Evolutionary conservation across 2,329 filamentous ascomycete species (phyloP).

Genomic region (Trichoderma endophyticum): DNA sequence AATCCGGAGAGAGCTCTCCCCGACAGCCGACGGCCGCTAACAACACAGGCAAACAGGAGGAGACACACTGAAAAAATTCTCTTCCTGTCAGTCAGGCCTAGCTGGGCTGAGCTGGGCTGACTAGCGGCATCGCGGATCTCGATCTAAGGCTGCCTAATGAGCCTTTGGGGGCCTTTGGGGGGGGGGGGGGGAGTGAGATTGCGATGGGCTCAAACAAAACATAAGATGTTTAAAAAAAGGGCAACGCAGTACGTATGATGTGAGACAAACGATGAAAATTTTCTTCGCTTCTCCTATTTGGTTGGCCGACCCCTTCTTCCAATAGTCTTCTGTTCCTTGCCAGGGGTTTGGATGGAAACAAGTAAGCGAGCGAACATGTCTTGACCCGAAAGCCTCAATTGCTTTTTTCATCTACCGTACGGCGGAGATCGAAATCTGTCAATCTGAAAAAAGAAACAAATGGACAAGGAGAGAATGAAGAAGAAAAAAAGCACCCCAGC

Average conservation of each 20-base stretch:
- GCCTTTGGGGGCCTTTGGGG: background rate
- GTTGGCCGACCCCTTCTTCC: background rate
- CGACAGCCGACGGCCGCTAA: background rate
- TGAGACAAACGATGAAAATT: background rate
- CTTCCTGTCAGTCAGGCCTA: background rate
- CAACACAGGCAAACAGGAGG: background rate
- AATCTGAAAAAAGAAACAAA: background rate
- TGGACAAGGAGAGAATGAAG: background rate
- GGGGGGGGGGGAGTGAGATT: background rate
- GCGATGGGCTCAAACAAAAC: background rate
- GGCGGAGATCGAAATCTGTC: background rate
- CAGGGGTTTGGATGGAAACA: background rate
- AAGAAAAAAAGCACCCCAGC: background rate
- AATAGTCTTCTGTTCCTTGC: background rate
- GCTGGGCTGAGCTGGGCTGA: constrained; percentile 17
- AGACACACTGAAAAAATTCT: too few species aligned
- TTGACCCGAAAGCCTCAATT: background rate
- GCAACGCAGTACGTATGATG: background rate
- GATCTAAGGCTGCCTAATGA: constrained; percentile 1
- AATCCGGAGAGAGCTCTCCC: constrained; percentile 5
- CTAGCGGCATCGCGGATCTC: constrained; percentile 15
- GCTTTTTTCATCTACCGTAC: background rate
- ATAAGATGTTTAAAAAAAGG: background rate
- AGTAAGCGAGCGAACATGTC: background rate
- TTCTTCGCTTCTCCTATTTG: background rate